Evolutionary conservation across 768 basidiomycete genomes (phyloP).

Genomic region (Leucocoprinus leucothites): DNA sequence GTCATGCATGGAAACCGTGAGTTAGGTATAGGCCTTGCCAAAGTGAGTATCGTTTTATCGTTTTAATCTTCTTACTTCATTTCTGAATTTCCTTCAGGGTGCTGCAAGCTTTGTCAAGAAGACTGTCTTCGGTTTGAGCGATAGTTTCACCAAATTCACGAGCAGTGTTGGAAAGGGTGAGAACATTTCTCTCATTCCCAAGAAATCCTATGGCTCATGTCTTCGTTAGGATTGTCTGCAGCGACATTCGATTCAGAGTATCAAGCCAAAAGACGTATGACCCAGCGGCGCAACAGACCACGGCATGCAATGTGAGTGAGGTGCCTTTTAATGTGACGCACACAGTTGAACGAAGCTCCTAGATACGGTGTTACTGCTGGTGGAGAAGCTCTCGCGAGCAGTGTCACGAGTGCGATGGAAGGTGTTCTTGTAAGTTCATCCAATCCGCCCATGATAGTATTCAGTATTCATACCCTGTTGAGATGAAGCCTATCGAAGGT

Average conservation of each 20-base stretch:
- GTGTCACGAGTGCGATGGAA: slow-evolving; percentile 93
- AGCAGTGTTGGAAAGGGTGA: slow-evolving; percentile 95
- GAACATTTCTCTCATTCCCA: background rate
- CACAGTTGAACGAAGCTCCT: slow-evolving; percentile 2
- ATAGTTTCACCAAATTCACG: slow-evolving; percentile 97
- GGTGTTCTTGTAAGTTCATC: slow-evolving; percentile 70
- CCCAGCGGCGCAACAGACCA: slow-evolving; percentile 89
- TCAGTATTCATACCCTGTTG: slow-evolving; percentile 5
- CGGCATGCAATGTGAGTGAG: slow-evolving; percentile 84
- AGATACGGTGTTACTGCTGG: slow-evolving; percentile 97
- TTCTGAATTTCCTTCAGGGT: slow-evolving; percentile 48
- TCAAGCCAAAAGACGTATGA: slow-evolving; percentile 84
- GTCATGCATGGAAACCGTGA: slow-evolving; percentile 96
- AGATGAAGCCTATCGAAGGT: slow-evolving; percentile 98
- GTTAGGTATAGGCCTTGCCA: slow-evolving; percentile 90
- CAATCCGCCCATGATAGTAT: background rate
- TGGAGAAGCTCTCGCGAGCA: slow-evolving; percentile 90
- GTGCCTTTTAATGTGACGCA: background rate
- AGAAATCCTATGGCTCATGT: background rate
- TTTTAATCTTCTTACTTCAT: background rate
- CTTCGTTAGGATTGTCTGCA: slow-evolving; percentile 75
- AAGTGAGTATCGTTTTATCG: slow-evolving; percentile 43
- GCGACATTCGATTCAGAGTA: slow-evolving; percentile 97
- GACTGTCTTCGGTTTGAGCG: slow-evolving; percentile 93
- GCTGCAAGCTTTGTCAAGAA: slow-evolving; percentile 99